A percentile compares a stretch with the other conserved stretches of the same genome.
These are phyloP conservation scores for Dryas drummondii DNA, from an alignment of 306 rosid genomes.

Conservation along the genomic window DNA sequence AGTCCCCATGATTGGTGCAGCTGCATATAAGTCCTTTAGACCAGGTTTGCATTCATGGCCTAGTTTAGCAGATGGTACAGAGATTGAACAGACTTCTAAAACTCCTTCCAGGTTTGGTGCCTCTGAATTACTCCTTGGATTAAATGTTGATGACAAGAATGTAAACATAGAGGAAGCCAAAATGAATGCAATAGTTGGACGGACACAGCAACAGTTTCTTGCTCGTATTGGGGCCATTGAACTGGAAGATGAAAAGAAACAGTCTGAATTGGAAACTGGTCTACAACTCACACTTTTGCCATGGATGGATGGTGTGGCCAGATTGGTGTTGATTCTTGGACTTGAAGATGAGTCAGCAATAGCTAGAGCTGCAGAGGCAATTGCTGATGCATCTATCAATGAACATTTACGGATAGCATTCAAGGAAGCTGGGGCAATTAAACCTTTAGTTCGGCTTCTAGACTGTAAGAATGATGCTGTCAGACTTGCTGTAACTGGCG, in stretches of 20 bases:
- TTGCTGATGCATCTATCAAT: conserved; percentile 74
- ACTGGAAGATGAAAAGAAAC: conserved; percentile 38
- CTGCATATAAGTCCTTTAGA: conserved; percentile 73
- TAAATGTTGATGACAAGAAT: conserved; percentile 53
- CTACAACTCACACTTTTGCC: conserved; percentile 60
- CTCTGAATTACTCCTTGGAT: conserved; percentile 74
- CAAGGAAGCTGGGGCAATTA: conserved; percentile 90
- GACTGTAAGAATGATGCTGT: conserved; percentile 42
- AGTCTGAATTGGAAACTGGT: conserved; percentile 42
- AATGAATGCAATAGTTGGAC: conserved; percentile 64
- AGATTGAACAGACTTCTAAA: conserved; percentile 55
- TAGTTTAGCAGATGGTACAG: conserved; percentile 78
- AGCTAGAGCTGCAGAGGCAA: conserved; percentile 61
- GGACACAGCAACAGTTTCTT: conserved; percentile 74
- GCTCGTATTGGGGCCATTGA: conserved; percentile 83
- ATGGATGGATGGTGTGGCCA: conserved; percentile 89
- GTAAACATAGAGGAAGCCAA: conserved; percentile 67
- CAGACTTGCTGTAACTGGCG: conserved; percentile 51
- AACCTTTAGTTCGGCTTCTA: conserved; percentile 59
- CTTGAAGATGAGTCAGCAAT: conserved; percentile 64
- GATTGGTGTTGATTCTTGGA: conserved; percentile 70
- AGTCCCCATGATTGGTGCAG: conserved; percentile 78
- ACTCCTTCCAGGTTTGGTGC: conserved; percentile 79
- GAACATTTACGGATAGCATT: conserved; percentile 78
- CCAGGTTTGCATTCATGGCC: conserved; percentile 62